phyloP scores from a whole-genome alignment of 768 basidiomycete genomes.

The Cyclocybe aegerita region DNA sequence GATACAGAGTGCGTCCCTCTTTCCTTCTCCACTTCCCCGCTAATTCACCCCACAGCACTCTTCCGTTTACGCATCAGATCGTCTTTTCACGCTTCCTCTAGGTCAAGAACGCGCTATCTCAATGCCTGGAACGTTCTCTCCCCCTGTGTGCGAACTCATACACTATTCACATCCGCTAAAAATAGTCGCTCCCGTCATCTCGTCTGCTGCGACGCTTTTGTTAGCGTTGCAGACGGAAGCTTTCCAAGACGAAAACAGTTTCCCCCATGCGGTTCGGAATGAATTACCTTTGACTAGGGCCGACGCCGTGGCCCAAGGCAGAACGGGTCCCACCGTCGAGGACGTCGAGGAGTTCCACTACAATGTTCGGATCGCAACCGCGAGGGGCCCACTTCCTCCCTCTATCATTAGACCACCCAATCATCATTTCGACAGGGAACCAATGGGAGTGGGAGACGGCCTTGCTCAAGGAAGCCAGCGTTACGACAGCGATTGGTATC shows the following conservation, averaged over 20 bases:
- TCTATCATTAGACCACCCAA: constrained; percentile 1
- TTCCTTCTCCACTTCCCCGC: constrained; percentile 3
- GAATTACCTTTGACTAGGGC: constrained; percentile 5
- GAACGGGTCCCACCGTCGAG: constrained; percentile 32
- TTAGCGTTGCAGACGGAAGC: constrained; percentile 36
- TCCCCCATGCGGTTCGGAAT: neutral
- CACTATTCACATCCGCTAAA: constrained; percentile 42
- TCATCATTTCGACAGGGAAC: too few relatives aligned
- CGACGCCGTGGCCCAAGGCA: constrained; percentile 18
- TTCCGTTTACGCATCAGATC: constrained; percentile 41
- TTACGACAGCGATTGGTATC: constrained; percentile 50
- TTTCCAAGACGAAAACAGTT: constrained; percentile 24
- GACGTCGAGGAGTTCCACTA: constrained; percentile 40
- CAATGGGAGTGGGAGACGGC: too few relatives aligned
- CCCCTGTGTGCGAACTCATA: constrained; percentile 29
- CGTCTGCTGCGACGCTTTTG: constrained; percentile 38
- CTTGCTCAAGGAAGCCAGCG: constrained; percentile 20
- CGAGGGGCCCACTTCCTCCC: constrained; percentile 11
- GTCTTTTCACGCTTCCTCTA: constrained; percentile 41
- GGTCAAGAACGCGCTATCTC: constrained; percentile 13
- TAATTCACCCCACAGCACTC: constrained; percentile 31
- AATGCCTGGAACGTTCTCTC: constrained; percentile 24
- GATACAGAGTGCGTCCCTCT: constrained; percentile 33
- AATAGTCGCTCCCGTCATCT: constrained; percentile 39
- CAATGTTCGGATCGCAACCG: constrained; percentile 32